Conservation (phyloP, 495 filamentous ascomycete genomes). For the Chaetomium tenue region DNA sequence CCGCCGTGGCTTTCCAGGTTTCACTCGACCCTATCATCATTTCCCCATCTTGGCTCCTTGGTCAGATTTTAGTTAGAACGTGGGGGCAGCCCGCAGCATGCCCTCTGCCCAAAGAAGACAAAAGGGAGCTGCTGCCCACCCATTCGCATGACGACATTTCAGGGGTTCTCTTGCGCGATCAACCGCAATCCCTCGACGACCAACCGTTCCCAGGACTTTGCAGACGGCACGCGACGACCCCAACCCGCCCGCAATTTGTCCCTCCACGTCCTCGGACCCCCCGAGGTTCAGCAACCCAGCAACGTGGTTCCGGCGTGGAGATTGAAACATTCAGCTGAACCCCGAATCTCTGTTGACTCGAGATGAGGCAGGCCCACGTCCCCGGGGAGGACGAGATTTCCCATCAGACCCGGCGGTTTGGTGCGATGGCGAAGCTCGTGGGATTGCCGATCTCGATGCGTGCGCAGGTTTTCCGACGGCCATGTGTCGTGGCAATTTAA, state of each 20-base stretch:
- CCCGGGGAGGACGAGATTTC: neutral
- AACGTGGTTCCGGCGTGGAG: slow-evolving; percentile 4
- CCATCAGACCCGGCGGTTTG: slow-evolving; percentile 13
- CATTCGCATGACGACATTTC: slow-evolving; percentile 27
- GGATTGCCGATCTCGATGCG: slow-evolving; percentile 4
- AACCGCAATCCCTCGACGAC: slow-evolving; percentile 17
- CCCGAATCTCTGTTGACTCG: neutral
- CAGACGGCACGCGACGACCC: slow-evolving; percentile 9
- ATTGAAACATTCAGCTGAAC: slow-evolving; percentile 6
- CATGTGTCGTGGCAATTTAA: neutral
- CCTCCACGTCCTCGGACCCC: neutral
- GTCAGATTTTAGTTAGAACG: neutral
- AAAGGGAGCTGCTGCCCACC: slow-evolving; percentile 18
- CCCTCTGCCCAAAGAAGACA: slow-evolving; percentile 12
- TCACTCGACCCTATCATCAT: neutral
- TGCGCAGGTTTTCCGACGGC: neutral
- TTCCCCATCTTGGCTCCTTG: neutral
- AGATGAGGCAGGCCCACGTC: neutral
- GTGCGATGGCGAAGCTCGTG: slow-evolving; percentile 8
- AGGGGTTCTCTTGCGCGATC: slow-evolving; percentile 29
- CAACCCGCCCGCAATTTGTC: neutral
- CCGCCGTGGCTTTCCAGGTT: neutral
- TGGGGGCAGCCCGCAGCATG: slow-evolving; percentile 15
- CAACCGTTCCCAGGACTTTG: slow-evolving; percentile 14
- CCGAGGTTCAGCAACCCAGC: neutral